Percentiles rank a stretch among this genome's conserved stretches.
phyloP scores from a whole-genome alignment of 2,329 filamentous ascomycete genomes.

The Fusarium annulatum region DNA sequence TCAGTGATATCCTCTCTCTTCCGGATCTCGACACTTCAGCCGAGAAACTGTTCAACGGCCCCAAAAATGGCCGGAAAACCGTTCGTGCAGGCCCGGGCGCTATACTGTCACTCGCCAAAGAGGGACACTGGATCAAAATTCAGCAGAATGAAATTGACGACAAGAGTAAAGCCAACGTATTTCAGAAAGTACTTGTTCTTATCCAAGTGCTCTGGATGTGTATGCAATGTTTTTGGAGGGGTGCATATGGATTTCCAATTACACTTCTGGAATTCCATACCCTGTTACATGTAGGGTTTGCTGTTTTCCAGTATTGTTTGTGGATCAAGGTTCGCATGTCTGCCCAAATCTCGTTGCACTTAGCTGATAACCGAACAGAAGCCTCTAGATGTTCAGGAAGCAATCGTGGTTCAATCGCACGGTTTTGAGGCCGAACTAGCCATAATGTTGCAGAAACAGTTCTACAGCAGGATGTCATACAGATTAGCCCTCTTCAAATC shows the following conservation, averaged over 20 bases:
- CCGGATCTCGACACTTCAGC: background rate
- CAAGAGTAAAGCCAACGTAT: background rate
- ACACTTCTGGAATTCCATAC: background rate
- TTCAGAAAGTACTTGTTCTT: background rate
- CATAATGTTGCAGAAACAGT: background rate
- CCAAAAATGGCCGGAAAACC: background rate
- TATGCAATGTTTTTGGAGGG: background rate
- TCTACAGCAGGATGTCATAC: background rate
- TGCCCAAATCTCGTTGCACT: fast-evolving
- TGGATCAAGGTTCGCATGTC: background rate
- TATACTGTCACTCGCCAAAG: background rate
- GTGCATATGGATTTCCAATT: background rate
- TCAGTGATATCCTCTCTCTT: background rate
- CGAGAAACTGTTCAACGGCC: fast-evolving
- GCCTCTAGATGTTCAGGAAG: background rate
- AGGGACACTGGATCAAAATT: background rate
- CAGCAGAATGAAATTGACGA: background rate
- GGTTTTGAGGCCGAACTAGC: background rate
- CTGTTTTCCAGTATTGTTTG: background rate
- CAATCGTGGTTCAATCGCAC: background rate
- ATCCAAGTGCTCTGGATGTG: conserved; percentile 3
- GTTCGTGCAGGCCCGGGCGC: background rate
- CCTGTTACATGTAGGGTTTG: background rate
- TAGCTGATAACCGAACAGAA: background rate
- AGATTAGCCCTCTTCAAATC: background rate